Percentiles rank a stretch among this genome's conserved stretches.
Evolutionary conservation across 2,329 filamentous ascomycete genomes (phyloP).

Genomic region (Aspergillus luchuensis): DNA sequence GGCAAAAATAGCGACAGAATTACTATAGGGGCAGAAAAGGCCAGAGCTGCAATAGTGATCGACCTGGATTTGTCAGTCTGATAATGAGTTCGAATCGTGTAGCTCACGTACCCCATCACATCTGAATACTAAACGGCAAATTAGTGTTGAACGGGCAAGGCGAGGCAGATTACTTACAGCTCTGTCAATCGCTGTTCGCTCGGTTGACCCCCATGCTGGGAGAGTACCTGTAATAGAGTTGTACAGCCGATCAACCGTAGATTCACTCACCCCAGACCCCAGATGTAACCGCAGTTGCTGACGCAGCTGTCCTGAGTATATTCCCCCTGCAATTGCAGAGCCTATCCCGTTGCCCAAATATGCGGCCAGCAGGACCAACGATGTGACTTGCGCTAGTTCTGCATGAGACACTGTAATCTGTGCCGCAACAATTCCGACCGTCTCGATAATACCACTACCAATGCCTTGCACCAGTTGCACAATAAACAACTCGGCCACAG

Average conservation of each 20-base stretch:
- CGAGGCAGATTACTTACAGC: conserved; percentile 30
- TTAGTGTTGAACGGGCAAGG: conserved; percentile 10
- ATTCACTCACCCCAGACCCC: conserved; percentile 32
- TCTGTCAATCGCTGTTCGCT: conserved; percentile 47
- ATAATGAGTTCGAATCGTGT: not conserved
- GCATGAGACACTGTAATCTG: conserved; percentile 51
- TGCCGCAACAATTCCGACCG: conserved; percentile 46
- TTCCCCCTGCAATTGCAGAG: conserved; percentile 50
- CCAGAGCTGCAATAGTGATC: conserved; percentile 35
- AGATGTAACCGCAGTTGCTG: conserved; percentile 40
- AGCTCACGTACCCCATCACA: conserved; percentile 27
- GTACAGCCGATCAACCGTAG: conserved; percentile 43
- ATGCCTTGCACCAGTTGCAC: conserved; percentile 54
- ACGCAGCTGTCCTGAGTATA: conserved; percentile 53
- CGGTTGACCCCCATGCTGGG: conserved; percentile 45
- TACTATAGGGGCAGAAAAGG: conserved; percentile 30
- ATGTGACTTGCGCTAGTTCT: conserved; percentile 53
- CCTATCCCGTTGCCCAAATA: conserved; percentile 43
- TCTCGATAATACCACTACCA: conserved; percentile 51
- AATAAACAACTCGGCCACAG: conserved; percentile 49
- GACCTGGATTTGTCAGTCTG: conserved; percentile 21
- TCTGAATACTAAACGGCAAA: conserved; percentile 28
- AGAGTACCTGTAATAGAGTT: conserved; percentile 50
- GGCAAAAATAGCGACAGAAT: conserved; percentile 31
- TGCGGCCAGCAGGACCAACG: conserved; percentile 47